Evolutionary conservation across 1,284 basidiomycete species (phyloP), one percentile per base, ranked within the genome.

Genomic region (Amylostereum areolatum): DNA sequence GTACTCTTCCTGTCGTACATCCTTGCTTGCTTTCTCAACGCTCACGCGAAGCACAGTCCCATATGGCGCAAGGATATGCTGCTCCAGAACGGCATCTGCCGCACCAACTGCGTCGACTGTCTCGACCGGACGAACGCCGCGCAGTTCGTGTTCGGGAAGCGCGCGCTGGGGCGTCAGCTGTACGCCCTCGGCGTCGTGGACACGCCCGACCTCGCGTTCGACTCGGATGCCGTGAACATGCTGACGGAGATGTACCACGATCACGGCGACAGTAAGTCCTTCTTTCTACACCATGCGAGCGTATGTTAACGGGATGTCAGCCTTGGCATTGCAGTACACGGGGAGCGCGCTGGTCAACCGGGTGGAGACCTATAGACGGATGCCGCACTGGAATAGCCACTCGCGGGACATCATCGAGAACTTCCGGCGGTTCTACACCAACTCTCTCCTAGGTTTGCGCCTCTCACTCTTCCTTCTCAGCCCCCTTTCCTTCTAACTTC

Each of bases 191-290:
- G 97, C 2, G 78, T 95, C 18, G 86, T 92, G 27, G 81, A 86
- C 18, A 85, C 74, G 51, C 92, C 96, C 0, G 84, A 90, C 57
- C 72, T 99, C 27, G 82, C 86, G 0, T 97, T 97, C 63, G 94
- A 97, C 59, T 95, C 90, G 8, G 96, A 97, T 64, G 94, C 93
- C 0, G 90, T 97, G 44, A 93, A 97, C 65, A 95, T 99, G 82
- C 66, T 99, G 57, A 99, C 95, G 0, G 94, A 98, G 68, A 98
- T 99, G 95, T 99, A 97, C 66, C 94, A 98, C 64, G 92, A 97
- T 64, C 92, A 95, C 59, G 92, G 93, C 1, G 93, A 97, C 59
- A 94, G 91, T 91, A 59, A 59, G 85, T 68, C 32, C 30, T 10
- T 18, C 18, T 18, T 18, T 18, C 18, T 18, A 18, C 18, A 18